These are phyloP conservation scores for Tulasnella sp. DNA, from an alignment of 768 basidiomycete species.

Conservation along the genomic window DNA sequence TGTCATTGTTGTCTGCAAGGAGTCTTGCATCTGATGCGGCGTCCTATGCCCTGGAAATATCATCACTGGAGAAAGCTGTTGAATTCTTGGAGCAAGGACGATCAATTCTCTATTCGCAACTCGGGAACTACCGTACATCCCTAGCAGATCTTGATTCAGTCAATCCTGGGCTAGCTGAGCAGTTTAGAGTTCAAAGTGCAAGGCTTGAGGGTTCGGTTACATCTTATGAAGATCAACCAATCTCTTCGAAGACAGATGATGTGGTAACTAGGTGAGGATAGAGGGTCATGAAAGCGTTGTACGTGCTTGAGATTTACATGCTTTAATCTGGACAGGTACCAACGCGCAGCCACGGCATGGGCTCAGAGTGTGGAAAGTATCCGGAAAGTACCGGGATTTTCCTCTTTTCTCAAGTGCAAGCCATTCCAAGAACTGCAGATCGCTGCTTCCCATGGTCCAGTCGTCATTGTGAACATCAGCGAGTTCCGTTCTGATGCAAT, in stretches of 20 bases:
- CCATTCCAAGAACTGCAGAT: neutral
- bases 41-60: neutral
- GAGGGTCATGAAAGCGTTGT: no score
- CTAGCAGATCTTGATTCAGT: no score
- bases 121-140: neutral
- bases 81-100: conserved; percentile 8
- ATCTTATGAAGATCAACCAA: no score
- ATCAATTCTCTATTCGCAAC: conserved; percentile 3
- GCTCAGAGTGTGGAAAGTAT: neutral
- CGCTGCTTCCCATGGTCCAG: conserved; percentile 10
- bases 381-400: neutral
- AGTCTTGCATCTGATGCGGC: conserved; percentile 4
- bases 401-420: neutral
- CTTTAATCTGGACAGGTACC: no score
- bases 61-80: neutral
- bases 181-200: no score
- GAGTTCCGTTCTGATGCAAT: conserved; percentile 14
- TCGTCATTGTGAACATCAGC: conserved; percentile 13
- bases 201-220: no score
- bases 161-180: no score
- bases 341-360: no score
- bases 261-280: no score
- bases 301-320: no score
- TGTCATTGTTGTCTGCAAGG: neutral
- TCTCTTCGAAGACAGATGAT: no score